Conservation (phyloP, 768 basidiomycete genomes). For the Podaxis sp. region DNA sequence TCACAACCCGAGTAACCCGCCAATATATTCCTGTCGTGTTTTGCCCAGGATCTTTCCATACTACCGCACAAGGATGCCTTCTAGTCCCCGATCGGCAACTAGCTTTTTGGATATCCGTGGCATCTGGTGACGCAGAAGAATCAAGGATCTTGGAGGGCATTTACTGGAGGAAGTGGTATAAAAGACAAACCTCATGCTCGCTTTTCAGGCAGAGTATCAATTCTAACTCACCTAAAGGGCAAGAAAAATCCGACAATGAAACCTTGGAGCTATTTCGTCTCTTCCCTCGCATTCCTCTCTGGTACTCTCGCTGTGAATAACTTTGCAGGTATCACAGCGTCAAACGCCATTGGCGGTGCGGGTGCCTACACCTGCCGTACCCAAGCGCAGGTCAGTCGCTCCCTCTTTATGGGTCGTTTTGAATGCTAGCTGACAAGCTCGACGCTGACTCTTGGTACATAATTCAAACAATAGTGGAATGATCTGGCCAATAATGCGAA, state of each 20-base stretch:
- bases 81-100: not conserved
- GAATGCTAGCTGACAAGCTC: not conserved
- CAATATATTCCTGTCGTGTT: not conserved
- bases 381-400: conserved; percentile 28
- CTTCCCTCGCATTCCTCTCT: conserved; percentile 15
- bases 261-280: not conserved
- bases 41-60: not conserved
- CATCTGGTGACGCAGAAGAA: not conserved
- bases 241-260: conserved; percentile 5
- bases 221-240: not conserved
- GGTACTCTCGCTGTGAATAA: conserved; percentile 28
- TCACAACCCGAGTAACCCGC: not conserved
- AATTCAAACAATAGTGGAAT: conserved; percentile 31
- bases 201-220: not conserved
- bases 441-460: not conserved
- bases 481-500: conserved; percentile 29
- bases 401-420: not conserved
- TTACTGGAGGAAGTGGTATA: conserved; percentile 1
- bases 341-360: conserved; percentile 32
- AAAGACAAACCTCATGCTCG: not conserved
- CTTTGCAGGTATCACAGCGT: conserved; percentile 32
- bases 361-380: conserved; percentile 33
- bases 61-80: not conserved
- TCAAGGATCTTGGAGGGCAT: not conserved
- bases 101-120: not conserved